phyloP scores from a whole-genome alignment of 345 rosid genomes.

The Eucalyptus melliodora region DNA sequence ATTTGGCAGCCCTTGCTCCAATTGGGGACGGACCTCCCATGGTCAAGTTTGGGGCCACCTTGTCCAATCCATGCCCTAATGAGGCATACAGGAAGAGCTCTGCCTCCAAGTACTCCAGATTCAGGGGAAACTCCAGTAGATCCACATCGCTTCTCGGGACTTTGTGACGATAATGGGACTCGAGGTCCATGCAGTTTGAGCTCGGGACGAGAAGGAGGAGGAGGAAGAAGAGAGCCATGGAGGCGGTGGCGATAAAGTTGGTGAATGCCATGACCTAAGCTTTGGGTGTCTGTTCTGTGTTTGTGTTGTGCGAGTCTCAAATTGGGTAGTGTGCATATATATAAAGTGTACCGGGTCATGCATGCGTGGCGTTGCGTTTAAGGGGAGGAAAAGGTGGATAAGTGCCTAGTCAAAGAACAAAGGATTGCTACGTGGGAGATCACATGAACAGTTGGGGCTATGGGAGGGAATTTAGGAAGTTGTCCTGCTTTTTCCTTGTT shows the following conservation, averaged over 20 bases:
- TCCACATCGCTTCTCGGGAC: conserved; percentile 19
- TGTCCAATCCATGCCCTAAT: conserved; percentile 68
- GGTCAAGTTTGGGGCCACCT: conserved; percentile 46
- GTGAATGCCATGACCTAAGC: background rate
- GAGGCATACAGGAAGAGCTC: conserved; percentile 79
- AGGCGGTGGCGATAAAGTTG: background rate
- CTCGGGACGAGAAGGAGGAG: background rate
- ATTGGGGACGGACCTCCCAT: conserved; percentile 64
- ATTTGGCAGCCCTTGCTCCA: conserved; percentile 53
- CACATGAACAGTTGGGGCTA: background rate
- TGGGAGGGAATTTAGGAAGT: background rate
- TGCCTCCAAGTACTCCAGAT: conserved; percentile 85
- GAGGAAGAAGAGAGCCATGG: background rate
- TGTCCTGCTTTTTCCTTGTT: background rate
- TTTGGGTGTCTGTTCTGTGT: background rate
- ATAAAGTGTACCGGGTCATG: background rate
- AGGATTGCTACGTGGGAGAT: background rate
- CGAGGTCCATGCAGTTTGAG: background rate
- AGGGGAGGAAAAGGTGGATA: background rate
- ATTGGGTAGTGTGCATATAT: background rate
- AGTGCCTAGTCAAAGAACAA: background rate
- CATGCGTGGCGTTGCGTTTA: background rate
- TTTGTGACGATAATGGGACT: background rate
- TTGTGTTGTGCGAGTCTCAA: background rate
- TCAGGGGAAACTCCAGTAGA: conserved; percentile 72